Evolutionary conservation across 2,329 filamentous ascomycete species (phyloP).

Genomic region (Fusarium armeniacum): DNA sequence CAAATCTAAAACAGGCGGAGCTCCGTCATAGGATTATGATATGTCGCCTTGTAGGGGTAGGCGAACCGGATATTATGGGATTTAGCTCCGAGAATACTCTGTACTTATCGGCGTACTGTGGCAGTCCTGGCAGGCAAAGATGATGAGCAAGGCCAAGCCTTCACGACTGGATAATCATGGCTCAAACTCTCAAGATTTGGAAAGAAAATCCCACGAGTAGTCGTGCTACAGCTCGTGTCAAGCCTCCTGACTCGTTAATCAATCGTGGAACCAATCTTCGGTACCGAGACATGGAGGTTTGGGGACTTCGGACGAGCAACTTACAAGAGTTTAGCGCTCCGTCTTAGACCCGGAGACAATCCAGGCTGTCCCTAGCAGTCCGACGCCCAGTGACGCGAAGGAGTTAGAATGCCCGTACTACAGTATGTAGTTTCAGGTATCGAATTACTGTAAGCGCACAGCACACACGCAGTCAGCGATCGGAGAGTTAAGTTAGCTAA

Average conservation of each 20-base stretch:
- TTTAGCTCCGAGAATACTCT: not conserved
- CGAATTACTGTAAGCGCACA: conserved; percentile 1
- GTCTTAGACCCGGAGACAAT: conserved; percentile 15
- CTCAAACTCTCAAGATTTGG: conserved; percentile 6
- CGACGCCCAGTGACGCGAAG: conserved; percentile 14
- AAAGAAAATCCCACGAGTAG: conserved; percentile 1
- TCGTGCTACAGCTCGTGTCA: not conserved
- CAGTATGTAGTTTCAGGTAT: conserved; percentile 38
- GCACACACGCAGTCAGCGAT: not conserved
- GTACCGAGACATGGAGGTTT: conserved; percentile 17
- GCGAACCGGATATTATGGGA: conserved; percentile 10
- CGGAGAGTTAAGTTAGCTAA: conserved; percentile 1
- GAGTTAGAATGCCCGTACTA: conserved; percentile 14
- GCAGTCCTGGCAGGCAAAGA: conserved; percentile 6
- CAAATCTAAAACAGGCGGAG: conserved; percentile 17
- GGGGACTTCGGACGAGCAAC: conserved; percentile 29
- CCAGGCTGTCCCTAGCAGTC: conserved; percentile 31
- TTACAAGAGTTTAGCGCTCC: conserved; percentile 37
- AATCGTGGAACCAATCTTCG: conserved; percentile 13
- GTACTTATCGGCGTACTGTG: conserved; percentile 1
- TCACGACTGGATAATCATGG: not conserved
- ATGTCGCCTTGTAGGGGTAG: conserved; percentile 8
- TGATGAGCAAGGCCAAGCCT: conserved; percentile 5
- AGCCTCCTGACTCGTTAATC: conserved; percentile 36
- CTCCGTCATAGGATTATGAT: conserved; percentile 17